Base-by-base conservation (phyloP, 306 rosid species). In the Chamaecrista fasciculata region DNA sequence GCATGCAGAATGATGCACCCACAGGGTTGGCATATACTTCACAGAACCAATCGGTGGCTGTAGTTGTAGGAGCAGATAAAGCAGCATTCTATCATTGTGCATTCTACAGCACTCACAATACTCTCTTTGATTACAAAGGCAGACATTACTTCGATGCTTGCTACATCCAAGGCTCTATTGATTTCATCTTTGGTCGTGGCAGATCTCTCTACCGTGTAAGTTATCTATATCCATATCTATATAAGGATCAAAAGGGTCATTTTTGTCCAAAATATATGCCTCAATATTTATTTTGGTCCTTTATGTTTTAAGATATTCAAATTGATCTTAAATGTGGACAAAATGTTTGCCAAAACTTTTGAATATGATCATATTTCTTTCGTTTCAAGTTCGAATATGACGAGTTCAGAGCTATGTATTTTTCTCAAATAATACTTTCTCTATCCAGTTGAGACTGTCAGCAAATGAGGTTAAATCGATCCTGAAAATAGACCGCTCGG, bases 1-100 rank as follows among this genome's bases (percentile, higher is more conserved):
- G n/a, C n/a, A n/a, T 51, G 63, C 84, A 91, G 99, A 94, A 94
- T 71, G 99, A 94, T n/a, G 99, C 99, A 58, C 99, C 99, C 0
- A 94, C 96, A 1, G 99, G 99, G 18, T 62, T 85, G 37, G 97
- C 99, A 0, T 91, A 89, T 69, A 91, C 99, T 11, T 94, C 99
- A 0, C 99, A 94, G 72, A 94, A 94, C 50, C 99, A 94, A 77
- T 94, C 97, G 0, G 99, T 91, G 78, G 99, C 97, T 14, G 95
- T 85, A 70, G 85, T 84, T 72, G 97, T 90, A 21, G 95, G 71
- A 0, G 97, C 88, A 55, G 97, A 94, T 53, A 81, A 65, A 68
- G 80, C 70, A 2, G 96, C 96, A 52, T 94, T 94, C 69, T 94
- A 94, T 78, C 97, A 89, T 3, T 94, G 99, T 16, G 92, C 79